phyloP scores from a whole-genome alignment of 345 rosid genomes.

The Triadica sebifera region DNA sequence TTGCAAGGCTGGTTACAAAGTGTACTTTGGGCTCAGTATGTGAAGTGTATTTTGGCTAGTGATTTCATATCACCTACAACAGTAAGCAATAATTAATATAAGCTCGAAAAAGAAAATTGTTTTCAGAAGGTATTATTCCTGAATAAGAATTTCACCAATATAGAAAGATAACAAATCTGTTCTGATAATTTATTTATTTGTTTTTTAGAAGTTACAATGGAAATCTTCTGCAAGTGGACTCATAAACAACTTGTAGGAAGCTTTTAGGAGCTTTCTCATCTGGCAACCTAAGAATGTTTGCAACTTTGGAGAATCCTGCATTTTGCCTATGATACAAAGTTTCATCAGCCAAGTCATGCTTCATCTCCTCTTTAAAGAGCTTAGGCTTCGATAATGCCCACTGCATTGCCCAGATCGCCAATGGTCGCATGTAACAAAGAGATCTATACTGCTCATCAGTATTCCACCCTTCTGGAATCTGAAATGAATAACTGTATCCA shows the following conservation, averaged over 20 bases:
- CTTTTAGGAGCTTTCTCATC: slow-evolving; percentile 36
- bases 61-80: background rate
- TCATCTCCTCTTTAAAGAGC: slow-evolving; percentile 27
- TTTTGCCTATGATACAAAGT: slow-evolving; percentile 41
- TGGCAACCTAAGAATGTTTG: slow-evolving; percentile 48
- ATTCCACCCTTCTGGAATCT: slow-evolving; percentile 77
- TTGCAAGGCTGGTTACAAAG: background rate
- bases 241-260: slow-evolving; percentile 47
- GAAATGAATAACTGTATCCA: slow-evolving; percentile 57
- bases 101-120: too few species aligned
- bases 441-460: slow-evolving; percentile 48
- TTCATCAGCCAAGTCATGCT: slow-evolving; percentile 29
- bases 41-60: background rate
- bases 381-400: slow-evolving; percentile 63
- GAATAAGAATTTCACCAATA: too few species aligned
- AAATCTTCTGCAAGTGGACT: slow-evolving; percentile 39
- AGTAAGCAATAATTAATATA: too few species aligned
- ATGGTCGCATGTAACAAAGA: slow-evolving; percentile 73
- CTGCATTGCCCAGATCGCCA: slow-evolving; percentile 84
- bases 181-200: too few species aligned
- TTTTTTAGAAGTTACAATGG: slow-evolving; percentile 19
- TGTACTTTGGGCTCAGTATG: too few species aligned
- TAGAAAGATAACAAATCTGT: too few species aligned
- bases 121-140: too few species aligned
- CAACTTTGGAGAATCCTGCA: slow-evolving; percentile 60